Evolutionary conservation across 352 stramenopile genomes (phyloP), one percentile per base, ranked within the genome.

Genomic region (Globisporangium canariense): DNA sequence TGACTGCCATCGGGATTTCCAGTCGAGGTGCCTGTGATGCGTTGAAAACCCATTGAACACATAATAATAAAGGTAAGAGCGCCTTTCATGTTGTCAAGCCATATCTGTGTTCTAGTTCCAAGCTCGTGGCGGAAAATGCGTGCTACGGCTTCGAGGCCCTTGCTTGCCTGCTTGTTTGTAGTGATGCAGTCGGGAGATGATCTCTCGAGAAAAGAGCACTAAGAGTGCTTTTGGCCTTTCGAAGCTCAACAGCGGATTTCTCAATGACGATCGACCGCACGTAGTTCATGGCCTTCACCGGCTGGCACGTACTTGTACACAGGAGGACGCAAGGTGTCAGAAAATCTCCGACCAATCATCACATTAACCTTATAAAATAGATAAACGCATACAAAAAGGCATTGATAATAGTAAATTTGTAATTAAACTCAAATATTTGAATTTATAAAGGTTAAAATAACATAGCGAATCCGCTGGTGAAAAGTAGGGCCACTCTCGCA

Each of bases 101-200:
- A 57, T 30, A 22, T 57, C 46, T 64, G 58, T 64, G 58, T 64
- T 64, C 46, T 64, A 45, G 58, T 64, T 64, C 46, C 45, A 64
- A 64, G 46, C 20, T 50, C 34, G 11, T 32, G 18, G 25, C 40
- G 43, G 36, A 25, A 25, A 25, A 25, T 25, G 6, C 5, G 34
- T 1, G 34, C 34, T 40, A 40, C 1, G 34, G 34, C 11, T 40
- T 40, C 34, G 34, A 7, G 34, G 2, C 5, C 5, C 22, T 25
- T 25, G 22, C 22, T 25, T 25, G 22, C 1, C 22, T 25, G 22
- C 34, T 40, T 40, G 11, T 40, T 40, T 40, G 5, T 40, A 40
- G 8, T 40, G 34, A 40, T 40, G 34, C 34, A 40, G 11, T 40
- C 34, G 5, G 8, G 8, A 10, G 34, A 40, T 40, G 34, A 40